Base-by-base conservation (phyloP, 257 asterid species). In the Solanum arcanum region DNA sequence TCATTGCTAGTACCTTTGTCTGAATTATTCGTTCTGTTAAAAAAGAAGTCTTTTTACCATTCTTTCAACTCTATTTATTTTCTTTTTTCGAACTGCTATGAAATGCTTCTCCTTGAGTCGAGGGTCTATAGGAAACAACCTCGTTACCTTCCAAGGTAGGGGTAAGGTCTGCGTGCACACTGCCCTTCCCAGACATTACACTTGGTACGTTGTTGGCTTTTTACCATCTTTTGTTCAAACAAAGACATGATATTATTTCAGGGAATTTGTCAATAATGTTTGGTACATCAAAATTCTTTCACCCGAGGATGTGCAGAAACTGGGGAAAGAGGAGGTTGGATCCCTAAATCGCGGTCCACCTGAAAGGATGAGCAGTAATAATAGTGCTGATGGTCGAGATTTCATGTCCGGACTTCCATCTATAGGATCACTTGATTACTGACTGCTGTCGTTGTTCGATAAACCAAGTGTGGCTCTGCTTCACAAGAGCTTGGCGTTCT, bases 231-330 rank as follows among this genome's bases (percentile, higher is more conserved):
- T 44, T 77, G 3, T 77, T 47, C n/a, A 16, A 77, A 77, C 62
- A n/a, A 77, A 46, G 9, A 49, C 46, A 31, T 47, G 44, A 8
- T 81, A 81, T 49, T 81, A 56, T 81, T 81, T 86, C 94, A 96
- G 99, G 93, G 97, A 96, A 87, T 96, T 96, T 90, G 98, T 96
- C 90, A 94, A 94, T 77, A 94, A 96, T 89, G 99, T 96, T 86
- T 96, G 98, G 99, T 95, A 94, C 82, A 96, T 96, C 94, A 96
- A 96, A 95, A 96, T 96, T 91, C 99, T 96, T 64, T 96, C 98
- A 11, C 99, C 99, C 0, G 96, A 96, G 89, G 99, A 95, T 72
- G 97, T 95, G 88, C 90, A 92, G 90, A 94, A 93, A 90, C 96
- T 96, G 83, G 98, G 98, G 78, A 95, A 92, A 86, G 92, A 93